Evolutionary conservation across 2,329 filamentous ascomycete species (phyloP).

Genomic region (Capronia coronata): DNA sequence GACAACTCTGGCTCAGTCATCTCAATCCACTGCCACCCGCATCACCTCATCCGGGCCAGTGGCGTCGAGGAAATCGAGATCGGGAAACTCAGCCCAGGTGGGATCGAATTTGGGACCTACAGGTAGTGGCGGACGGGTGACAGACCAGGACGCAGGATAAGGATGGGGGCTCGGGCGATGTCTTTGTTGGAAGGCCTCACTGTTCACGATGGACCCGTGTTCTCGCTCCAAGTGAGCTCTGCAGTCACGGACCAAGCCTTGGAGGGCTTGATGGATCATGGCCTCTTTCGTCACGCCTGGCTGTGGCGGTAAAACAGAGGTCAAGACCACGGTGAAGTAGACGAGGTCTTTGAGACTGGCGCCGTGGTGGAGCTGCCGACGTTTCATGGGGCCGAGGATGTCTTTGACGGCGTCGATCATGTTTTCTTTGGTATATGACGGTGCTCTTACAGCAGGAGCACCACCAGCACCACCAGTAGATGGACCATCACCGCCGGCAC

Average conservation of each 20-base stretch:
- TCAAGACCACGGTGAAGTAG: conserved; percentile 23
- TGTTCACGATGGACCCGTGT: neutral
- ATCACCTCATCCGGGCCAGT: too few relatives aligned
- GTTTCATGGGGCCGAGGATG: conserved; percentile 22
- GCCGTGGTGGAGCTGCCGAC: conserved; percentile 18
- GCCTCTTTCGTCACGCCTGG: conserved; percentile 1
- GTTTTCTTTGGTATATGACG: conserved; percentile 14
- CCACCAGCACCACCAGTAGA: too few relatives aligned
- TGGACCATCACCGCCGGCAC: too few relatives aligned
- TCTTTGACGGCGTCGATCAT: conserved; percentile 22
- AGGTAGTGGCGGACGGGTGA: neutral
- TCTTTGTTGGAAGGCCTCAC: neutral
- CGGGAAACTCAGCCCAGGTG: conserved; percentile 15
- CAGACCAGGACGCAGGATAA: too few relatives aligned
- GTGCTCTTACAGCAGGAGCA: neutral
- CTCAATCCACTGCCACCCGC: too few relatives aligned
- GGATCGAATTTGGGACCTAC: conserved; percentile 10
- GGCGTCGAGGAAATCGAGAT: conserved; percentile 8
- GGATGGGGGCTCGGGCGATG: too few relatives aligned
- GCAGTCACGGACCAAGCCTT: conserved; percentile 12
- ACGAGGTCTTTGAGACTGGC: conserved; percentile 24
- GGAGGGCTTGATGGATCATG: conserved; percentile 8
- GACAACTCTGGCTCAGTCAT: too few relatives aligned
- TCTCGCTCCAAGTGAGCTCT: conserved; percentile 9
- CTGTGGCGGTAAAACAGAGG: conserved; percentile 10